Evolutionary conservation across 2,329 filamentous ascomycete genomes (phyloP), one percentile per base, ranked within the genome.

Genomic region (Ascochyta fabae): DNA sequence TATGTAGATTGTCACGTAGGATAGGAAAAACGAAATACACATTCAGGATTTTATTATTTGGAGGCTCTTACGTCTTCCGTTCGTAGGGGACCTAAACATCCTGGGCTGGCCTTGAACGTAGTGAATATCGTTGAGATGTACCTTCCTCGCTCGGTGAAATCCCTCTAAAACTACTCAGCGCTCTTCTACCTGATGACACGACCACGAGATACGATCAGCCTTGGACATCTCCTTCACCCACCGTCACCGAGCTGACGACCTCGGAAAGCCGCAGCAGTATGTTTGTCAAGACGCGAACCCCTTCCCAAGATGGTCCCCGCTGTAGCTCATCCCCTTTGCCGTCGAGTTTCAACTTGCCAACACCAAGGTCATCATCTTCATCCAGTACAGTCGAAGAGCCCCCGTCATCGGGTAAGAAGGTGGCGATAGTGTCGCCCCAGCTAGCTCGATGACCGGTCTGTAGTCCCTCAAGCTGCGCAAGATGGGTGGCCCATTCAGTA

Each of bases 351-450:
- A 64, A 41, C 3, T 39, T 34, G 5, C 46, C 29, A 19, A 57
- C 35, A 8, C 48, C 54, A 12, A 57, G 39, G 6, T 65, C 58
- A 4, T 54, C 52, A 4, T 58, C 51, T 19, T 62, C 47, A n/a
- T 40, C 35, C 8, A 31, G 16, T 40, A 26, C 29, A 15, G 8
- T 43, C 3, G 61, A 64, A 9, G 56, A 59, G 12, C 59, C 39
- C 1, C 69, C 71, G 33, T 73, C 60, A 12, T 68, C 61, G 4
- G 71, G 72, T 5, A 75, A 45, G 52, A 75, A 75, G 0, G 56
- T 66, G 5, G 56, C 22, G 8, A 73, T 31, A 0, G 46, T 60
- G 16, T 73, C 40, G 4, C 56, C 60, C 64, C 68, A 74, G 4
- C 48, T 33, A n/a, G 61, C 70, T 15, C 52, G 49, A 7, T 54